These are phyloP conservation scores for Fusarium veterinarium DNA, from an alignment of 2,329 filamentous ascomycete genomes.

Conservation along the genomic window DNA sequence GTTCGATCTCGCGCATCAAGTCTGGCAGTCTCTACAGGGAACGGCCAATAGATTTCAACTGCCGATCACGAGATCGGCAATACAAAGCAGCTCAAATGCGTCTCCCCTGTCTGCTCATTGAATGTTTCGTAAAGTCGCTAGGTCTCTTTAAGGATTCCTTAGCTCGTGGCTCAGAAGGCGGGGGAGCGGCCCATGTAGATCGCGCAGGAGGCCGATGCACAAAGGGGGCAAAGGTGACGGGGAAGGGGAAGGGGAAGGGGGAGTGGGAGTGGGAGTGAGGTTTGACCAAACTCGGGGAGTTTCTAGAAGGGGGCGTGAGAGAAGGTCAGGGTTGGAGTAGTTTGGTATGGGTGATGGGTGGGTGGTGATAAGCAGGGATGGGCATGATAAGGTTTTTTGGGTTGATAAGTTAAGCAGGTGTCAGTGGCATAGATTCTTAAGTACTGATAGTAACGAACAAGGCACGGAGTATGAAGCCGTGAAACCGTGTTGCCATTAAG, in stretches of 20 bases:
- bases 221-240: background rate
- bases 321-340: constrained; percentile 9
- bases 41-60: constrained; percentile 7
- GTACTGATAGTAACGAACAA: constrained; percentile 11
- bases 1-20: constrained; percentile 2
- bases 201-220: constrained; percentile 13
- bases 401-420: constrained; percentile 13
- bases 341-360: background rate
- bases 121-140: constrained; percentile 10
- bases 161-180: constrained; percentile 14
- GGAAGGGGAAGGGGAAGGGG: constrained; percentile 3
- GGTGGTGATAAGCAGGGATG: constrained; percentile 27
- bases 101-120: constrained; percentile 10
- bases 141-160: constrained; percentile 4
- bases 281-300: background rate
- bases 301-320: constrained; percentile 28
- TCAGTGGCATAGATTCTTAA: background rate
- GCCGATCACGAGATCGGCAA: constrained; percentile 37
- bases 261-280: constrained; percentile 14
- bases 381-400: constrained; percentile 23
- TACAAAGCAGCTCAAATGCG: background rate
- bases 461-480: constrained; percentile 13
- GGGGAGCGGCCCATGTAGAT: constrained; percentile 26
- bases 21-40: constrained; percentile 5
- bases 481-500: constrained; percentile 15